phyloP scores from a whole-genome alignment of 2,329 filamentous ascomycete genomes.

The Penicillium sp. region DNA sequence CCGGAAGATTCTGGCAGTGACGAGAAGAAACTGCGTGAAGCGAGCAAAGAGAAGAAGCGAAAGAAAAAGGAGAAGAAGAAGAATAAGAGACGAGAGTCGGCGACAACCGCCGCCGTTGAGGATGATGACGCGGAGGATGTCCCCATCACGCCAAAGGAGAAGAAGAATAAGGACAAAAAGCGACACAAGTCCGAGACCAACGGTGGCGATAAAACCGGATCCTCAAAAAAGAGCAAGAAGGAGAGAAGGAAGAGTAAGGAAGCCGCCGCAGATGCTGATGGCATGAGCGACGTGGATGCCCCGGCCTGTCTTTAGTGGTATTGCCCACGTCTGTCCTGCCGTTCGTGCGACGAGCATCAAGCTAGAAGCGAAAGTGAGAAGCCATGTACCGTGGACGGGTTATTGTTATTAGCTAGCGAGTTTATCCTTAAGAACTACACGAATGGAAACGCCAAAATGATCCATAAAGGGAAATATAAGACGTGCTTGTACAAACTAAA shows the following conservation, averaged over 20 bases:
- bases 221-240: conserved; percentile 5
- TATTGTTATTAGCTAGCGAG: background rate
- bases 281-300: background rate
- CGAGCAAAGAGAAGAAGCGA: conserved; percentile 11
- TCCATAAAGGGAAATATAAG: background rate
- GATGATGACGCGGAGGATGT: background rate
- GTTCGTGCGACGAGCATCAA: background rate
- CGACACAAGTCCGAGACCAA: conserved; percentile 14
- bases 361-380: background rate
- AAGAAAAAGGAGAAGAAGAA: conserved; percentile 12
- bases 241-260: background rate
- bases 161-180: conserved; percentile 10
- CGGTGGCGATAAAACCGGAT: background rate
- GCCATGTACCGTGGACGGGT: background rate
- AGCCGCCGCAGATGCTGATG: background rate
- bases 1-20: conserved; percentile 1
- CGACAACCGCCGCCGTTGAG: conserved; percentile 3
- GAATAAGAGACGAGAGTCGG: conserved; percentile 3
- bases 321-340: background rate
- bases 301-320: background rate
- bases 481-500: background rate
- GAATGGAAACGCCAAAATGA: background rate
- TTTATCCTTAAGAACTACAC: background rate
- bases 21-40: conserved; percentile 3
- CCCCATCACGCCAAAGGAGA: conserved; percentile 18